These are phyloP conservation scores for Rosa multiflora DNA, from an alignment of 306 rosid genomes.

Conservation along the genomic window DNA sequence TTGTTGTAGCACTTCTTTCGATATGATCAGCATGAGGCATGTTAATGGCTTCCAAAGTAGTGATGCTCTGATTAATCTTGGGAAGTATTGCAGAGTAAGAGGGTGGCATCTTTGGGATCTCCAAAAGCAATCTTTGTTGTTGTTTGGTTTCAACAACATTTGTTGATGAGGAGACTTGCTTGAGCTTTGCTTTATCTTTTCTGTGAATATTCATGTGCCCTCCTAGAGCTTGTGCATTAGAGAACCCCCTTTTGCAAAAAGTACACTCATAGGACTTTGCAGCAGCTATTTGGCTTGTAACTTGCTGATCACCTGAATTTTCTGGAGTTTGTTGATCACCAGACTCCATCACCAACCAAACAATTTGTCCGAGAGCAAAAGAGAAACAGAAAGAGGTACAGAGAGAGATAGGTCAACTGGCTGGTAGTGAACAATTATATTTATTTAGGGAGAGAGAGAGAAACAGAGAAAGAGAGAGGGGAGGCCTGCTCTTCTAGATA, in stretches of 20 bases:
- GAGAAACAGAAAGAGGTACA: background rate
- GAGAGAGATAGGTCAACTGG: conserved; percentile 18
- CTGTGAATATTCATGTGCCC: conserved; percentile 93
- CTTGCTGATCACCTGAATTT: conserved; percentile 26
- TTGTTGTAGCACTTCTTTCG: background rate
- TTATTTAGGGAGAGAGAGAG: conserved; percentile 8
- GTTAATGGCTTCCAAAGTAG: background rate
- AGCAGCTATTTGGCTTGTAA: conserved; percentile 13
- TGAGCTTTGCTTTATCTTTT: conserved; percentile 75
- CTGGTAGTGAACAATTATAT: conserved; percentile 16
- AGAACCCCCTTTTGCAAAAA: conserved; percentile 78
- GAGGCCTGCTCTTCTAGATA: conserved; percentile 22
- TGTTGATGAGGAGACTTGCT: conserved; percentile 28
- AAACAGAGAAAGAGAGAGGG: background rate
- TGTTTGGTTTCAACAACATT: conserved; percentile 4
- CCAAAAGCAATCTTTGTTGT: conserved; percentile 7
- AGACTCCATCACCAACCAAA: conserved; percentile 18
- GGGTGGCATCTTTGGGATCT: conserved; percentile 30
- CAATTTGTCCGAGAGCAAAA: background rate
- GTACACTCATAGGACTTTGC: conserved; percentile 68
- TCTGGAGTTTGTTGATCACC: conserved; percentile 17
- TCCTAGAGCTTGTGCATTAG: conserved; percentile 93
- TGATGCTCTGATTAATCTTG: background rate
- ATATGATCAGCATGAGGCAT: background rate
- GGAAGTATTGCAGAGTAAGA: conserved; percentile 15